Conservation (phyloP, 768 basidiomycete genomes). For the Russula virescens region DNA sequence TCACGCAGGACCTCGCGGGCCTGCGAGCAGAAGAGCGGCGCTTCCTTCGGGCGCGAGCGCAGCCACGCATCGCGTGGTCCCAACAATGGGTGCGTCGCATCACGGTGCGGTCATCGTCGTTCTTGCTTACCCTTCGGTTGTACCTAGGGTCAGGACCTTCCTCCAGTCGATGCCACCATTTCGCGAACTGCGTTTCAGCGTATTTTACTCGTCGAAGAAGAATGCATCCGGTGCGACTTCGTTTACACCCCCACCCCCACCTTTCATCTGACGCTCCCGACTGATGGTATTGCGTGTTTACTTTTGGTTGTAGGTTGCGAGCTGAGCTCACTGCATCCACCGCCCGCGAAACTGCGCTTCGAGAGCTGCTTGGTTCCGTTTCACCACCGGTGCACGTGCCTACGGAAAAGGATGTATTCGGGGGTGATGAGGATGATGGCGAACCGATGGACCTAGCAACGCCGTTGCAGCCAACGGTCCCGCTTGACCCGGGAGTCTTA, state of each 20-base stretch:
- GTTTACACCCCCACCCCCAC: not conserved
- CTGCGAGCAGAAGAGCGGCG: conserved; percentile 13
- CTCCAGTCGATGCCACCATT: not conserved
- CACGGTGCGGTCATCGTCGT: not conserved
- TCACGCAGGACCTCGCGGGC: conserved; percentile 7
- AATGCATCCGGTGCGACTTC: conserved; percentile 22
- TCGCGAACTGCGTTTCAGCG: conserved; percentile 3
- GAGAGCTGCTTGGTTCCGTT: conserved; percentile 5
- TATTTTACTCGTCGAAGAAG: conserved; percentile 22
- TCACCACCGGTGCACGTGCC: not conserved
- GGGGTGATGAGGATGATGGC: conserved; percentile 9
- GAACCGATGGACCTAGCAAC: conserved; percentile 25
- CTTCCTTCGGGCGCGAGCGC: not conserved
- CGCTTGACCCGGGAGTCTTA: conserved; percentile 9
- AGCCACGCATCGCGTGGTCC: not conserved
- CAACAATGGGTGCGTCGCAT: conserved; percentile 2
- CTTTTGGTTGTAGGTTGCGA: conserved; percentile 11
- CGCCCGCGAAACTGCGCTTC: conserved; percentile 14
- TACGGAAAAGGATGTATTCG: conserved; percentile 7
- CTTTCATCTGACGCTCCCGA: not conserved
- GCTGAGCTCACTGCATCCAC: conserved; percentile 20
- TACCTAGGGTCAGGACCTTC: no score
- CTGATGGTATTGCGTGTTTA: not conserved
- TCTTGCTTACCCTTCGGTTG: not conserved
- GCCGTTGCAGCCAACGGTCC: conserved; percentile 21